Base-by-base conservation (phyloP, 148 eudicot genomes). In the Rhododendron ovatum region DNA sequence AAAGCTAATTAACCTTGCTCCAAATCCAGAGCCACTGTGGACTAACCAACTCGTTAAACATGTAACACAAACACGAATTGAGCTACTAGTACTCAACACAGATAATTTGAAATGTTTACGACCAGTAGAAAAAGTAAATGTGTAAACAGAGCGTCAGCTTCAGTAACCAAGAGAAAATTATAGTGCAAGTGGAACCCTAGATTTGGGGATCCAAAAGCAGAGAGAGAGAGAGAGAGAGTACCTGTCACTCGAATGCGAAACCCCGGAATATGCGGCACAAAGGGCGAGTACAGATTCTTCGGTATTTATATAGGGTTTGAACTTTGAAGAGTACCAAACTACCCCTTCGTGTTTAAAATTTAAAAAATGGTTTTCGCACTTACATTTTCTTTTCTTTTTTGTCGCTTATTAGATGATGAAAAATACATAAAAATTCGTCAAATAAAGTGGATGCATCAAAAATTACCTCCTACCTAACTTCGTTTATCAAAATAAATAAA, bases 171-270 rank as follows among this genome's bases (percentile, higher is more conserved):
- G 1, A 59, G 51, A 59, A 8, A 39, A 82, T 5, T 61, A 28
- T 20, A 22, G 28, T 55, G 28, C 84, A 63, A 81, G 59, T 61
- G 45, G 75, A 88, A 84, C 86, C 89, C 93, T 92, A 91, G 89
- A 91, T 90, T 87, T 86, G 83, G 91, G 94, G 91, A 90, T 91
- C 92, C 90, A 85, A 53, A 90, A 86, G 11, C 78, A 18, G 75
- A 83, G 82, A 28, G 86, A 47, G 91, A 84, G 59, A 20, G 75
- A 17, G 78, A 35, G 83, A 78, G 86, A 84, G 59, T 26, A 84
- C 91, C 91, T 87, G 83, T 89, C 86, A 82, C 85, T 86, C 84
- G 59, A 83, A 77, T 74, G 88, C 74, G 74, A 48, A 48, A 30
- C 43, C 33, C 86, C 88, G 89, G 89, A 80, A 76, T 81, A 83